Evolutionary conservation across 164 flowering plant species (phyloP).

Genomic region (Aristolochia californica): DNA sequence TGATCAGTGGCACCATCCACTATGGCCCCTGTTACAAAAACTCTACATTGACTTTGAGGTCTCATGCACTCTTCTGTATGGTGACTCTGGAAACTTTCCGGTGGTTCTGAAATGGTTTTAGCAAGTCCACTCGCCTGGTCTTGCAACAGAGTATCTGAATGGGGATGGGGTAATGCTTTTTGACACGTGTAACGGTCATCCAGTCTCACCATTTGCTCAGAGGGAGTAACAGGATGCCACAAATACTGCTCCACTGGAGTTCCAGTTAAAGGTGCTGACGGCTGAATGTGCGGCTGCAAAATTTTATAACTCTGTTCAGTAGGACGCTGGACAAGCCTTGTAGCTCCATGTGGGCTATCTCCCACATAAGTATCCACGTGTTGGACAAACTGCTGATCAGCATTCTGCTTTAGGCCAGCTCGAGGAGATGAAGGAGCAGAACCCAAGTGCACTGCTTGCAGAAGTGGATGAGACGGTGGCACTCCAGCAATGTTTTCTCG

Average conservation of each 20-base stretch:
- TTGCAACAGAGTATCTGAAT: slow-evolving; percentile 65
- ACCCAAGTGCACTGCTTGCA: slow-evolving; percentile 39
- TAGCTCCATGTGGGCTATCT: slow-evolving; percentile 21
- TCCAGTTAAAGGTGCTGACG: slow-evolving; percentile 22
- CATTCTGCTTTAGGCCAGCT: slow-evolving; percentile 26
- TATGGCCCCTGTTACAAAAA: slow-evolving; percentile 22
- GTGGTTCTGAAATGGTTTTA: slow-evolving; percentile 23
- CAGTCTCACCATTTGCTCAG: slow-evolving; percentile 22
- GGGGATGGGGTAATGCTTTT: slow-evolving; percentile 79
- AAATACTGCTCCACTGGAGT: slow-evolving; percentile 17
- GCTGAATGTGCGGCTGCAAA: slow-evolving; percentile 26
- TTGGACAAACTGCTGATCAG: slow-evolving; percentile 35
- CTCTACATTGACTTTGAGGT: slow-evolving; percentile 20
- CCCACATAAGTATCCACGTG: slow-evolving; percentile 29
- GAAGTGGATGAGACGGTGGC: slow-evolving; percentile 23
- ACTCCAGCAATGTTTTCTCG: slow-evolving; percentile 21
- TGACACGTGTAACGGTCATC: slow-evolving; percentile 78
- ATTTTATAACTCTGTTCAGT: slow-evolving; percentile 35
- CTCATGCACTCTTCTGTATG: slow-evolving; percentile 28
- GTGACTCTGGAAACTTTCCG: slow-evolving; percentile 38
- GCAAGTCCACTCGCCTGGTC: slow-evolving; percentile 27
- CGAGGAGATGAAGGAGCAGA: slow-evolving; percentile 29
- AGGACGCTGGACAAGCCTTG: slow-evolving; percentile 39
- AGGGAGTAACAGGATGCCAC: slow-evolving; percentile 38
- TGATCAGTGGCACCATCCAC: slow-evolving; percentile 16